phyloP scores from a whole-genome alignment of 2,329 filamentous ascomycete species.

The Sporothrix inflata region DNA sequence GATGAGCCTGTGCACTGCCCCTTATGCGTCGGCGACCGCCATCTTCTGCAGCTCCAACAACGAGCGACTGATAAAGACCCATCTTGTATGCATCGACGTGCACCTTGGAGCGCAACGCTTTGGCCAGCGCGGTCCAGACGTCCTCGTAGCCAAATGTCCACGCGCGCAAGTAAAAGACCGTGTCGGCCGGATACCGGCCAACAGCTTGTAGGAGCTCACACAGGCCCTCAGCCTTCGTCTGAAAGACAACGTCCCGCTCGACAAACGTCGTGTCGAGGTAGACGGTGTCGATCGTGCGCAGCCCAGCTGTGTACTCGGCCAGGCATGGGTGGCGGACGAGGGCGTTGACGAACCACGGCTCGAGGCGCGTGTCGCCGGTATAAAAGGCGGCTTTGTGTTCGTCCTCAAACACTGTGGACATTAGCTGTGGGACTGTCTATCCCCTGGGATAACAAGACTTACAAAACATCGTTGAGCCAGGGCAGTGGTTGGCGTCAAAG shows the following conservation, averaged over 20 bases:
- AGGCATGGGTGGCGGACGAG: slow-evolving; percentile 72
- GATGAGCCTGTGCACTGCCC: slow-evolving; percentile 46
- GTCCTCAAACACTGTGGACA: slow-evolving; percentile 68
- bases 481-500: slow-evolving; percentile 89
- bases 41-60: slow-evolving; percentile 30
- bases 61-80: slow-evolving; percentile 66
- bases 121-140: slow-evolving; percentile 81
- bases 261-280: slow-evolving; percentile 87
- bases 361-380: slow-evolving; percentile 84
- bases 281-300: slow-evolving; percentile 73
- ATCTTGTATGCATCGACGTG: slow-evolving; percentile 85
- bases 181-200: slow-evolving; percentile 68
- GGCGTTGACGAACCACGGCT: slow-evolving; percentile 81
- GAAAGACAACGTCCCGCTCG: slow-evolving; percentile 49
- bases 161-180: slow-evolving; percentile 79
- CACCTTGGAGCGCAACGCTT: slow-evolving; percentile 67
- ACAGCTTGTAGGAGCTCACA: slow-evolving; percentile 73
- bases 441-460: slow-evolving; percentile 36
- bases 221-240: slow-evolving; percentile 73
- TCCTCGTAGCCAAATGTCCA: slow-evolving; percentile 94
- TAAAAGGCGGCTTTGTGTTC: slow-evolving; percentile 75
- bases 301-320: slow-evolving; percentile 70
- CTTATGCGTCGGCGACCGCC: slow-evolving; percentile 40
- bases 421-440: not conserved
- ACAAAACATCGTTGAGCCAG: slow-evolving; percentile 88